These are phyloP conservation scores for Tulasnella sp. DNA, from an alignment of 768 basidiomycete species.

Conservation along the genomic window DNA sequence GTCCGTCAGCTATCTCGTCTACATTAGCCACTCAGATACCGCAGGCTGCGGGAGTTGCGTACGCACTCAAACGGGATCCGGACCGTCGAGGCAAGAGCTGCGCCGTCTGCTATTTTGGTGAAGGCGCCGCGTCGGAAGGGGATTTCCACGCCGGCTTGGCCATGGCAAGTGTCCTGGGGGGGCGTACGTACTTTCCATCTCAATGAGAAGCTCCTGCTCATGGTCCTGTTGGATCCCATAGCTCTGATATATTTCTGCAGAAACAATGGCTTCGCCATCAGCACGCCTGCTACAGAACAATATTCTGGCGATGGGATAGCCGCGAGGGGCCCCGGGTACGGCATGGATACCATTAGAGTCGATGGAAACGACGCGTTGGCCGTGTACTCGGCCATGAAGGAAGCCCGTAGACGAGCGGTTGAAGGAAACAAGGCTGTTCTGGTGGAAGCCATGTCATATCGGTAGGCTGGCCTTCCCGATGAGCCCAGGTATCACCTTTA, in stretches of 20 bases:
- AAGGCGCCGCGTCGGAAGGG: slow-evolving; percentile 84
- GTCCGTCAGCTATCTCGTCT: slow-evolving; percentile 57
- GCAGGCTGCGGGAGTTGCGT: slow-evolving; percentile 86
- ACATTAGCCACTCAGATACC: slow-evolving; percentile 90
- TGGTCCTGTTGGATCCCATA: slow-evolving; percentile 27
- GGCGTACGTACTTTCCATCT: slow-evolving; percentile 20
- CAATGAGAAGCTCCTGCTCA: slow-evolving; percentile 45
- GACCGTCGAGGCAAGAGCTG: slow-evolving; percentile 54
- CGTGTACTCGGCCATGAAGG: slow-evolving; percentile 58
- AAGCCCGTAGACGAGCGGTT: slow-evolving; percentile 57
- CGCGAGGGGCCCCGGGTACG: slow-evolving; percentile 81
- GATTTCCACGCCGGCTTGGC: slow-evolving; percentile 79
- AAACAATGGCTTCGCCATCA: slow-evolving; percentile 85
- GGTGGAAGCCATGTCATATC: slow-evolving; percentile 84
- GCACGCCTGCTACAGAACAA: slow-evolving; percentile 80
- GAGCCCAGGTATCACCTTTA: not conserved
- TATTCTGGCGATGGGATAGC: slow-evolving; percentile 90
- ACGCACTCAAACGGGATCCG: slow-evolving; percentile 71
- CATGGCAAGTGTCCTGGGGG: slow-evolving; percentile 32
- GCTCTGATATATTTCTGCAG: slow-evolving; percentile 24
- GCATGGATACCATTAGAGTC: slow-evolving; percentile 80
- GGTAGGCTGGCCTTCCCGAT: slow-evolving; percentile 31
- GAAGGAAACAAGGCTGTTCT: slow-evolving; percentile 72
- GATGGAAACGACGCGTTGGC: slow-evolving; percentile 91
- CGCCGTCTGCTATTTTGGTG: slow-evolving; percentile 84